phyloP scores from a whole-genome alignment of 331 rosid species.

The Rosa hybrid region DNA sequence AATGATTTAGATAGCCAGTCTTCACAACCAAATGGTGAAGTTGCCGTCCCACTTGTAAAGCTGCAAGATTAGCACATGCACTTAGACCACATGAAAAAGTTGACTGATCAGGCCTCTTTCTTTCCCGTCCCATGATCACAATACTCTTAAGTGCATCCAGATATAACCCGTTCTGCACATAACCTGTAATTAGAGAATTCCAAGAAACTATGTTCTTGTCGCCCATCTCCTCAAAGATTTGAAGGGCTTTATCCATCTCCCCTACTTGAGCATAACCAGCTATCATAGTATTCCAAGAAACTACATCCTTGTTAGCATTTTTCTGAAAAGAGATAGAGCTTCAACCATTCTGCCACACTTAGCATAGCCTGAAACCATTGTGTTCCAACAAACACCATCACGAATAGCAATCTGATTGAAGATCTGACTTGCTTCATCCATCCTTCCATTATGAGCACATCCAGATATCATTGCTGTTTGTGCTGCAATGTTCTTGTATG shows the following conservation, averaged over 20 bases:
- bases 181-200: slow-evolving; percentile 45
- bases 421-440: slow-evolving; percentile 42
- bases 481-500: slow-evolving; percentile 42
- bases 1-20: slow-evolving; percentile 33
- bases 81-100: slow-evolving; percentile 39
- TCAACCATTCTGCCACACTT: slow-evolving; percentile 38
- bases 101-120: slow-evolving; percentile 38
- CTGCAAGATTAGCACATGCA: slow-evolving; percentile 42
- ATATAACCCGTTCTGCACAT: slow-evolving; percentile 39
- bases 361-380: slow-evolving; percentile 46
- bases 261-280: slow-evolving; percentile 43
- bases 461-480: slow-evolving; percentile 53
- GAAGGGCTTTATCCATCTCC: slow-evolving; percentile 37
- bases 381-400: slow-evolving; percentile 50
- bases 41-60: slow-evolving; percentile 42
- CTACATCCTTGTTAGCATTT: slow-evolving; percentile 37
- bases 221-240: slow-evolving; percentile 26
- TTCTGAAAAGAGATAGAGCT: slow-evolving; percentile 33
- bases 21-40: slow-evolving; percentile 43
- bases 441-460: slow-evolving; percentile 29
- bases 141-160: slow-evolving; percentile 34
- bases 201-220: slow-evolving; percentile 36
- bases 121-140: slow-evolving; percentile 32
- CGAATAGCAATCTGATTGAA: slow-evolving; percentile 27
- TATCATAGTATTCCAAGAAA: slow-evolving; percentile 47